Evolutionary conservation across 2,329 filamentous ascomycete species (phyloP).

Genomic region (Colletotrichum somersetense): DNA sequence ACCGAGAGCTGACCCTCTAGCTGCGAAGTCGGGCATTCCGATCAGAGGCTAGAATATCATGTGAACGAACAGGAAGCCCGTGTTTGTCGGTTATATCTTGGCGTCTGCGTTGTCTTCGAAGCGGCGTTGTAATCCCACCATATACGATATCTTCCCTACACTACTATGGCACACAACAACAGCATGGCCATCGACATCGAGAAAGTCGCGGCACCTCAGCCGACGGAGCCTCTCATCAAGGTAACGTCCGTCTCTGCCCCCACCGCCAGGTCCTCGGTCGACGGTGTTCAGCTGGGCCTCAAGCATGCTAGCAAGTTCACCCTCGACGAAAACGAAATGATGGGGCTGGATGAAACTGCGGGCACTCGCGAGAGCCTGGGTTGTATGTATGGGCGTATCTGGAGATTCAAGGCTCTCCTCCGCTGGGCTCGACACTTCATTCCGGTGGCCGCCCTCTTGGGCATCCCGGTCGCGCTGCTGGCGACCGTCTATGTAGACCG

Average conservation of each 20-base stretch:
- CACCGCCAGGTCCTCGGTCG: conserved; percentile 37
- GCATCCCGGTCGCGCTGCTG: conserved; percentile 19
- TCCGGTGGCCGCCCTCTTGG: conserved; percentile 31
- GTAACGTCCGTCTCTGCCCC: conserved; percentile 27
- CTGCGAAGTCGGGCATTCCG: not conserved
- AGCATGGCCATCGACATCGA: not conserved
- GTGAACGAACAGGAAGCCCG: not conserved
- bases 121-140: not conserved
- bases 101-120: not conserved
- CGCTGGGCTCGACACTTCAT: conserved; percentile 30
- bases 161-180: not conserved
- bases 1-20: not conserved
- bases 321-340: conserved; percentile 18
- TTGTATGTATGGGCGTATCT: conserved; percentile 27
- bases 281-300: conserved; percentile 4
- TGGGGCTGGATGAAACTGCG: conserved; percentile 6
- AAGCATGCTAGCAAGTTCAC: conserved; percentile 22
- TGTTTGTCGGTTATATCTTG: not conserved
- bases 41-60: not conserved
- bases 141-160: not conserved
- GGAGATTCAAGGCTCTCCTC: conserved; percentile 29
- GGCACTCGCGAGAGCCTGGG: conserved; percentile 18
- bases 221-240: not conserved
- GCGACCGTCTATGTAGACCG: conserved; percentile 11
- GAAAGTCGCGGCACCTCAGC: not conserved